Evolutionary conservation across 148 eudicot genomes (phyloP).

Genomic region (Spergularia marina): DNA sequence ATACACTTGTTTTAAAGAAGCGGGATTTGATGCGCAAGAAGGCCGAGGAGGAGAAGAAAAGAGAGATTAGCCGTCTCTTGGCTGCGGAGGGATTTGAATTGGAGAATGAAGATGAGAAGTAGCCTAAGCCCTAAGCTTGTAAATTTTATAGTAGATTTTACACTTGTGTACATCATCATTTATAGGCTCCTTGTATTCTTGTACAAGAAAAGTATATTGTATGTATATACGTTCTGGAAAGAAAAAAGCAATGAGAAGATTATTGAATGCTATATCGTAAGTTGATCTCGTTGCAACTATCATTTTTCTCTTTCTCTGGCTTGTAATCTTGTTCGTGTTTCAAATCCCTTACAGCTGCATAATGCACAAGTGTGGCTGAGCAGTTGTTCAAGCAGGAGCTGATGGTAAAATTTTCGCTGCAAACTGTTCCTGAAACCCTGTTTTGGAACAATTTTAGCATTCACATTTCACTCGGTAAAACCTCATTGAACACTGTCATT

Average conservation of each 20-base stretch:
- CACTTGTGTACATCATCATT: slow-evolving; percentile 11
- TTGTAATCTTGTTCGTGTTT: neutral
- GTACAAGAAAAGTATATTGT: neutral
- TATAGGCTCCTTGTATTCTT: slow-evolving; percentile 13
- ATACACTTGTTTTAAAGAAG: slow-evolving; percentile 81
- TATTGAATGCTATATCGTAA: neutral
- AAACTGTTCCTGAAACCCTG: neutral
- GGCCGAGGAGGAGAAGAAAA: slow-evolving; percentile 79
- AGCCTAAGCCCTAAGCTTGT: neutral
- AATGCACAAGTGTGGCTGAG: neutral
- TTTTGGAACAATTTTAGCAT: neutral
- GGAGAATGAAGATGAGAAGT: slow-evolving; percentile 58
- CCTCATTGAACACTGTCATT: neutral
- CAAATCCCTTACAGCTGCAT: neutral
- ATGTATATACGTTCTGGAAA: neutral
- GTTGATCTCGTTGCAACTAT: neutral
- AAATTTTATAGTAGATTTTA: neutral
- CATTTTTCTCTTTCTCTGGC: neutral
- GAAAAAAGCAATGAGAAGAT: neutral
- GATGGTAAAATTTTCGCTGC: no score
- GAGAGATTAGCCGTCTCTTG: slow-evolving; percentile 59
- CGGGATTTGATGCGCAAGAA: slow-evolving; percentile 74
- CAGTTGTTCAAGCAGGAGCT: neutral
- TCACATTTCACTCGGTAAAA: neutral
- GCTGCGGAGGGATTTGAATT: slow-evolving; percentile 96